phyloP scores from a whole-genome alignment of 345 rosid species.

The Eucalyptus coolabah region DNA sequence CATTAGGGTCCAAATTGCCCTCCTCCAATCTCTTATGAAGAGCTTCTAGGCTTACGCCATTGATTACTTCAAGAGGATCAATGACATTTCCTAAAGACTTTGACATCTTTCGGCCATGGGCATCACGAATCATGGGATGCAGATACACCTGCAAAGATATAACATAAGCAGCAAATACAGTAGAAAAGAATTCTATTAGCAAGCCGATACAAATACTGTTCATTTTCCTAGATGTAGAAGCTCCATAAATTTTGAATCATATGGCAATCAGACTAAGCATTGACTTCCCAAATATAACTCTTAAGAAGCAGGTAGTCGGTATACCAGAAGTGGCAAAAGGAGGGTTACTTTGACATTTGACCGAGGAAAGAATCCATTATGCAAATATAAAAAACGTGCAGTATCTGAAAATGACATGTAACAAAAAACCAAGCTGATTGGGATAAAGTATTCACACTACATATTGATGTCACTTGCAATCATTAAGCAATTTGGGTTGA shows the following conservation, averaged over 20 bases:
- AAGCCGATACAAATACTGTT: background rate
- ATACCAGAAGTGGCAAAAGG: background rate
- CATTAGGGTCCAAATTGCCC: slow-evolving; percentile 75
- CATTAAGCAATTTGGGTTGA: background rate
- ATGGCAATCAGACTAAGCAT: background rate
- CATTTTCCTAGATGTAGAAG: background rate
- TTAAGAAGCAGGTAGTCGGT: background rate
- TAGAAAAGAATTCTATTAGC: background rate
- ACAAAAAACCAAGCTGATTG: background rate
- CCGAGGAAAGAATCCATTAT: background rate
- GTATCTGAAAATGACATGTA: background rate
- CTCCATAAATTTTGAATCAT: background rate
- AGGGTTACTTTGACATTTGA: background rate
- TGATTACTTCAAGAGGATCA: slow-evolving; percentile 90
- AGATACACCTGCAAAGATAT: slow-evolving; percentile 54
- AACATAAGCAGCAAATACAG: background rate
- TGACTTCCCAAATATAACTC: background rate
- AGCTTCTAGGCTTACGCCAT: slow-evolving; percentile 71
- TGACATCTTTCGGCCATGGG: slow-evolving; percentile 98
- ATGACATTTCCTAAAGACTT: slow-evolving; percentile 89
- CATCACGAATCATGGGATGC: slow-evolving; percentile 98
- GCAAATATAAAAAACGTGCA: background rate
- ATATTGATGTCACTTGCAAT: background rate
- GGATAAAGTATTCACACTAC: background rate
- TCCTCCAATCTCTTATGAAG: slow-evolving; percentile 75